Percentiles rank a stretch among this genome's conserved stretches.
Evolutionary conservation across 1,284 basidiomycete genomes (phyloP).

Genomic region (Apiotrichum porosum): DNA sequence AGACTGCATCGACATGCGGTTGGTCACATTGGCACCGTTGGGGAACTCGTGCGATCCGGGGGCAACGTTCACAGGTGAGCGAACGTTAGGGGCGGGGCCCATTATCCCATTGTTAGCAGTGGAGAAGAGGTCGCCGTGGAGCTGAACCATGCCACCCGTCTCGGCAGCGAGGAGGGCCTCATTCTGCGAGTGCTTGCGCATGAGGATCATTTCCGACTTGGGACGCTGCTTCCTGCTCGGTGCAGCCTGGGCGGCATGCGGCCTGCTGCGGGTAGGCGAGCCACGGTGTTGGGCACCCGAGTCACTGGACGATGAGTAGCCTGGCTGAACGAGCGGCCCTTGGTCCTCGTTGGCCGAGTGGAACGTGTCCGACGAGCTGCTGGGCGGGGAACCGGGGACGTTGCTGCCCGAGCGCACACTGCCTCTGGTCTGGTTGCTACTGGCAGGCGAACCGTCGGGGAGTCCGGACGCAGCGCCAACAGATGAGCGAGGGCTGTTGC

Average conservation of each 20-base stretch:
- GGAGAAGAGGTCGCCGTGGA: no score
- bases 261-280: neutral
- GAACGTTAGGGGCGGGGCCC: no score
- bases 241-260: neutral
- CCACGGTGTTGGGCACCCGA: no score
- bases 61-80: no score
- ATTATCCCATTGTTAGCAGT: no score
- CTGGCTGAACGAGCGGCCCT: no score
- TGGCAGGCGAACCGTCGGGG: neutral
- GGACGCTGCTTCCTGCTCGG: neutral
- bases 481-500: neutral
- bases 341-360: neutral
- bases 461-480: neutral
- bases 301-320: no score
- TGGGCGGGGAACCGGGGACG: neutral
- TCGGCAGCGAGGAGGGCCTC: slow-evolving; percentile 33
- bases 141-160: slow-evolving; percentile 33
- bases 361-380: neutral
- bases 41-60: no score
- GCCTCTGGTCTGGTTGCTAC: neutral
- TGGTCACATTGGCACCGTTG: no score
- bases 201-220: neutral
- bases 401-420: no score
- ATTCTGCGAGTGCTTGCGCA: slow-evolving; percentile 32
- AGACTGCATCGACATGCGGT: no score